These are phyloP conservation scores for Ophiostoma sp. DNA, from an alignment of 2,329 filamentous ascomycete genomes.

Conservation along the genomic window DNA sequence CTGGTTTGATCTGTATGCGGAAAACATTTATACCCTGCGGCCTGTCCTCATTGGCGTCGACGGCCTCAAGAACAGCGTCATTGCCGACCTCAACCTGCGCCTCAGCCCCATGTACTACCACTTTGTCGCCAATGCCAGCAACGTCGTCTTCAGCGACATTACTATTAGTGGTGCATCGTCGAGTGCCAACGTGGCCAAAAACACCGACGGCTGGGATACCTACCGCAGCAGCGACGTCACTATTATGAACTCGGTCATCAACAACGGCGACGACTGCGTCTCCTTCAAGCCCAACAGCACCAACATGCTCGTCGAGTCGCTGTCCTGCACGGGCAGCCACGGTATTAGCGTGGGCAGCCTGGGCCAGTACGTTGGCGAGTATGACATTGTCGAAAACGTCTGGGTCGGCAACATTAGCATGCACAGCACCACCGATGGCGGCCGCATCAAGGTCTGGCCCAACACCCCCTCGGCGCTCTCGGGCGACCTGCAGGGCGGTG, in stretches of 20 bases:
- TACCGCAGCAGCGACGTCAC: conserved; percentile 61
- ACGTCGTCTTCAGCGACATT: conserved; percentile 63
- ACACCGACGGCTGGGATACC: conserved; percentile 64
- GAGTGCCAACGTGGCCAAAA: conserved; percentile 58
- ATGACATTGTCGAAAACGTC: conserved; percentile 61
- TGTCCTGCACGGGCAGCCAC: conserved; percentile 62
- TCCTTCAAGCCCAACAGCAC: conserved; percentile 65
- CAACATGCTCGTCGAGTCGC: conserved; percentile 58
- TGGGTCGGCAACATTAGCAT: conserved; percentile 49
- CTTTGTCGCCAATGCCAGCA: conserved; percentile 60
- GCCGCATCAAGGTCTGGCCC: conserved; percentile 62
- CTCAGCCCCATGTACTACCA: conserved; percentile 61
- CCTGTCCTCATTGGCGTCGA: conserved; percentile 63
- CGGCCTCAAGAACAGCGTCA: conserved; percentile 55
- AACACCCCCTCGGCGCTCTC: conserved; percentile 35
- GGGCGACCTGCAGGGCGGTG: conserved; percentile 58
- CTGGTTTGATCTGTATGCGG: conserved; percentile 64
- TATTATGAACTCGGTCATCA: conserved; percentile 63
- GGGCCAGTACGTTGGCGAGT: conserved; percentile 57
- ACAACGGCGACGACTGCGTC: conserved; percentile 67
- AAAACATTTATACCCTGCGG: conserved; percentile 57
- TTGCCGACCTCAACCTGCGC: conserved; percentile 58
- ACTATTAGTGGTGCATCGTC: conserved; percentile 57
- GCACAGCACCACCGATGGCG: conserved; percentile 47
- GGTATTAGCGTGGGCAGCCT: conserved; percentile 62